Evolutionary conservation across 2,329 filamentous ascomycete genomes (phyloP).

Genomic region (Penicillium crustosum): DNA sequence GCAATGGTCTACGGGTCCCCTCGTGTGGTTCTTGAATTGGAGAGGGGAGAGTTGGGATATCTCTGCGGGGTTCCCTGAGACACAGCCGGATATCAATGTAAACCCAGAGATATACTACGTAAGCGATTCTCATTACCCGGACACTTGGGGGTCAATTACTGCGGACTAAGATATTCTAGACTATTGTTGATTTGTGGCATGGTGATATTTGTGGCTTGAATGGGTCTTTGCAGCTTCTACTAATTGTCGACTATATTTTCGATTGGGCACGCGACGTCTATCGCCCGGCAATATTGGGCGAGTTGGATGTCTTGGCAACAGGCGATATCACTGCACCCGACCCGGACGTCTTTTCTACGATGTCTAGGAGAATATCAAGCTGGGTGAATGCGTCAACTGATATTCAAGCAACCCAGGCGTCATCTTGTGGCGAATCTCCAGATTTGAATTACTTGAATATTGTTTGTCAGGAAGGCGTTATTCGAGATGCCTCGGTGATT

Average conservation of each 20-base stretch:
- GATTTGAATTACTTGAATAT: conserved; percentile 6
- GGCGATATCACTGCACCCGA: conserved; percentile 3
- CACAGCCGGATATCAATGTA: background rate
- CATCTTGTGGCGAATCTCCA: background rate
- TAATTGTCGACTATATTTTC: conserved; percentile 33
- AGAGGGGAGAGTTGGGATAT: conserved; percentile 16
- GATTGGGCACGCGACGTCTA: conserved; percentile 35
- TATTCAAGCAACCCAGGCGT: background rate
- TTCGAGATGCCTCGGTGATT: conserved; percentile 9
- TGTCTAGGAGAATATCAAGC: background rate
- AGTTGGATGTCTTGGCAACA: conserved; percentile 8
- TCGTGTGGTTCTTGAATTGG: conserved; percentile 17
- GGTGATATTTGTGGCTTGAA: conserved; percentile 23
- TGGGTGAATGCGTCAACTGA: background rate
- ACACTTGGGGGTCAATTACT: no score
- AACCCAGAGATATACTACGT: no score
- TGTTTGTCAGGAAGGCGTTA: conserved; percentile 1
- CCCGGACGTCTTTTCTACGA: conserved; percentile 3
- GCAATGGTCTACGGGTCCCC: conserved; percentile 11
- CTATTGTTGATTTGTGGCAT: conserved; percentile 25
- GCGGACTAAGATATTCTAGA: conserved; percentile 3
- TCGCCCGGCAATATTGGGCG: conserved; percentile 26
- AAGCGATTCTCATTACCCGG: no score
- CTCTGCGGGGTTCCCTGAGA: conserved; percentile 5
- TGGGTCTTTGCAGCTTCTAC: conserved; percentile 28